These are phyloP conservation scores for Colletotrichum limetticola DNA, from an alignment of 2,329 filamentous ascomycete genomes.

Conservation along the genomic window DNA sequence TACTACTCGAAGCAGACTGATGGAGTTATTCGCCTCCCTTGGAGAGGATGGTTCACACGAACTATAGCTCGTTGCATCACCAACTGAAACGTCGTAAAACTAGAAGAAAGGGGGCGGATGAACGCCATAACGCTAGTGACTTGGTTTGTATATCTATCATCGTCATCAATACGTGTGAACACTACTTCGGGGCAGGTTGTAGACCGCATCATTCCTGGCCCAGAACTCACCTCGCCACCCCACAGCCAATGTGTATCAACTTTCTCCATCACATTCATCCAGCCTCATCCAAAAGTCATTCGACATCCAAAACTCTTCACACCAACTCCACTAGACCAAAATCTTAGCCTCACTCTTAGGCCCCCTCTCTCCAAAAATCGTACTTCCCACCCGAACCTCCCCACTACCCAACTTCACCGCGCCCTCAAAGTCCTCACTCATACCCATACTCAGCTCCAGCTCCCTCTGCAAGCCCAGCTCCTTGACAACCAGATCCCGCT, in stretches of 20 bases:
- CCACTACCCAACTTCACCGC: conserved; percentile 85
- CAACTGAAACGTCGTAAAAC: neutral
- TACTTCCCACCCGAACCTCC: conserved; percentile 92
- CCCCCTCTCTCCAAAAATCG: conserved; percentile 89
- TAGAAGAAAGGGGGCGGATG: neutral
- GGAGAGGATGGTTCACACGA: neutral
- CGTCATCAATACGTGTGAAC: neutral
- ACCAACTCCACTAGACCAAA: conserved; percentile 48
- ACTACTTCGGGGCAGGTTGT: neutral
- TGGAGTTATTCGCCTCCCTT: neutral
- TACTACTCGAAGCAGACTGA: neutral
- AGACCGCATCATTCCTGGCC: neutral
- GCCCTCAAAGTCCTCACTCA: conserved; percentile 96
- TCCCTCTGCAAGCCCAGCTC: conserved; percentile 59
- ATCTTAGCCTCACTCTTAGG: conserved; percentile 83
- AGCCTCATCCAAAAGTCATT: no score
- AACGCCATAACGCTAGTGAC: neutral
- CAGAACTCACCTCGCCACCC: neutral
- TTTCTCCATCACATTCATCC: neutral
- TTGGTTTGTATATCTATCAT: neutral
- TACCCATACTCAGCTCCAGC: conserved; percentile 96
- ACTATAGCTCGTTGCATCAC: neutral
- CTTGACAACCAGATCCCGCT: conserved; percentile 75
- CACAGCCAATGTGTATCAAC: neutral
- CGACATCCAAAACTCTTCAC: neutral